A percentile compares a stretch with the other conserved stretches of the same genome.
Conservation (phyloP, 176 grass and related monocot genomes). For the Eragrostis nindensis region DNA sequence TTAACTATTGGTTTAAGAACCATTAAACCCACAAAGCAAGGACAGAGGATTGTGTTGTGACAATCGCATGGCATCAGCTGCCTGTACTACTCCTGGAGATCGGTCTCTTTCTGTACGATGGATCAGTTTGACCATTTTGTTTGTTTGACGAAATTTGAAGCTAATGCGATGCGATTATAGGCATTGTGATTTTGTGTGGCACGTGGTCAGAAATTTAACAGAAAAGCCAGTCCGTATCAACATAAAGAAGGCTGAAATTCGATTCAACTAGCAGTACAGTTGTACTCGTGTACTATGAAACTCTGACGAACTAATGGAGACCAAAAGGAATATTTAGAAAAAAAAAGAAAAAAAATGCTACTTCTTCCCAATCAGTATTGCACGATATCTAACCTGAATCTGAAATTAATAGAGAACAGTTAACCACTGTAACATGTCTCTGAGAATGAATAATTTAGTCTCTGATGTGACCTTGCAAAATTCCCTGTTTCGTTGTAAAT, state of each 20-base stretch:
- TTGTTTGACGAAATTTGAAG: not conserved
- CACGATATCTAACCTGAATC: not conserved
- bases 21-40: too few relatives aligned
- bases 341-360: not conserved
- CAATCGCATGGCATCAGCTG: too few relatives aligned
- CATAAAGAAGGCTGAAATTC: not conserved
- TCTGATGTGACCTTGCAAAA: not conserved
- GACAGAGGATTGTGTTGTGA: too few relatives aligned
- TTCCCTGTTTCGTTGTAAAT: not conserved
- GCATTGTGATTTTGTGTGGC: too few relatives aligned
- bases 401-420: not conserved
- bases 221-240: too few relatives aligned
- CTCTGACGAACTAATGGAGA: not conserved
- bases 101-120: not conserved
- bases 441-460: too few relatives aligned
- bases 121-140: too few relatives aligned
- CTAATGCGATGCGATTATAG: too few relatives aligned
- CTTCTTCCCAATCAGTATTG: not conserved
- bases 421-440: too few relatives aligned
- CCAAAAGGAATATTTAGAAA: not conserved
- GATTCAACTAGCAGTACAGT: not conserved
- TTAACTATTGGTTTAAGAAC: too few relatives aligned
- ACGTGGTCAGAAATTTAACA: not conserved
- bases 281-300: not conserved
- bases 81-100: not conserved